Percentiles rank a stretch among this genome's conserved stretches.
phyloP scores from a whole-genome alignment of 192 early-diverging fungal genomes.

The Backusella westeae region DNA sequence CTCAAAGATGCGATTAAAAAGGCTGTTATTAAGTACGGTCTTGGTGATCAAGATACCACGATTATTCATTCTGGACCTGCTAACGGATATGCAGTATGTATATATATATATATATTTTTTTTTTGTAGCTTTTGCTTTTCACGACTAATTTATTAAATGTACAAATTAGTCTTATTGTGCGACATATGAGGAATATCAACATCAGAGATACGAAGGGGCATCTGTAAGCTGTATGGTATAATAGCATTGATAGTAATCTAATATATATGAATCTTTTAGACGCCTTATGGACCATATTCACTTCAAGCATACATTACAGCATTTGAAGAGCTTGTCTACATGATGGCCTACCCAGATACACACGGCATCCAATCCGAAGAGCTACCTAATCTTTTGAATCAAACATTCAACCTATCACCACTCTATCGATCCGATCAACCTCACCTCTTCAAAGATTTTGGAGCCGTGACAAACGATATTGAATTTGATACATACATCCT shows the following conservation, averaged over 20 bases:
- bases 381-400: constrained; percentile 18
- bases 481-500: background rate
- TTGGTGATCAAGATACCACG: constrained; percentile 43
- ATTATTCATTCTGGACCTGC: constrained; percentile 52
- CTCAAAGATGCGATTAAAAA: constrained; percentile 19
- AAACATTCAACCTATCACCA: constrained; percentile 14
- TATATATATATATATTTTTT: background rate
- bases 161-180: constrained; percentile 38
- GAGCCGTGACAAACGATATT: constrained; percentile 23
- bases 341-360: constrained; percentile 34
- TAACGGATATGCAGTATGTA: constrained; percentile 55
- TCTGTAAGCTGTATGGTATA: constrained; percentile 18
- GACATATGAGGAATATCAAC: constrained; percentile 59
- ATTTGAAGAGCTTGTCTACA: constrained; percentile 46
- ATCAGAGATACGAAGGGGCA: constrained; percentile 63
- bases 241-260: background rate
- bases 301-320: constrained; percentile 49
- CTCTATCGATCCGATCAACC: constrained; percentile 15
- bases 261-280: constrained; percentile 12
- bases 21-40: constrained; percentile 27
- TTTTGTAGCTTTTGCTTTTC: background rate
- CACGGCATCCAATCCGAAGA: background rate
- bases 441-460: constrained; percentile 23
- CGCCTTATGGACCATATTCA: constrained; percentile 58
- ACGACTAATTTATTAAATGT: background rate